Base-by-base conservation (phyloP, 2,329 filamentous ascomycete genomes). In the Lojkania enalia region DNA sequence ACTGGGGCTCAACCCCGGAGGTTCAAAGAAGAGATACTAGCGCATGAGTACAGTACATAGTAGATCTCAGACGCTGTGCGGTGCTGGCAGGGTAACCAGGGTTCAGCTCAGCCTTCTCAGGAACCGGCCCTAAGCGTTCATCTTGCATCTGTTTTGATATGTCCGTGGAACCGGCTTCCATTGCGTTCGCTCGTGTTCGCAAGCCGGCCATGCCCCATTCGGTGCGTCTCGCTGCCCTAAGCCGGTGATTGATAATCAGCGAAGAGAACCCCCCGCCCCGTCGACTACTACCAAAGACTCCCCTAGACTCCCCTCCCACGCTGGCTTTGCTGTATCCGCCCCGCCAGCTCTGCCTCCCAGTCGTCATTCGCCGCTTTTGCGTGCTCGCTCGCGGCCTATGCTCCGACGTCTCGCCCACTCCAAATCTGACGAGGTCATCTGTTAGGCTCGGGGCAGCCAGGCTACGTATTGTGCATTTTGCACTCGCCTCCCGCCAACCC, bases 361-460 rank as follows among this genome's bases (percentile, higher is more conserved):
- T 27, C 21, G 21, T 30, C 23, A 9, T 39, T 41, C 43, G 53
- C 53, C 40, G 50, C 51, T 56, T 54, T 54, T 55, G 39, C 23
- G 14, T 16, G 5, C 36, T 38, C 25, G 39, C 16, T 47, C 43
- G 41, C 43, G 31, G 48, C 35, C 39, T 39, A 32, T 15, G 31
- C 39, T 44, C 44, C 35, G 49, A 44, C 46, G 31, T 45, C 42
- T 46, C 39, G 47, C 41, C 53, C 46, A 27, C 45, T 20, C 41
- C 42, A 27, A 48, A 36, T 48, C 48, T 46, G 43, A 52, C 51
- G 33, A 18, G 50, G 51, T 54, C 53, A 54, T 51, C 51, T 53
- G 49, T 31, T 48, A 47, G 42, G 40, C 25, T 20, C 38, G 36
- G 37, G n/a, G n/a, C n/a, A 11, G 23, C 39, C 40, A 39, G 42